Percentiles rank a stretch among this genome's conserved stretches.
phyloP scores from a whole-genome alignment of 257 asterid genomes.

The Nicotiana benthamiana region DNA sequence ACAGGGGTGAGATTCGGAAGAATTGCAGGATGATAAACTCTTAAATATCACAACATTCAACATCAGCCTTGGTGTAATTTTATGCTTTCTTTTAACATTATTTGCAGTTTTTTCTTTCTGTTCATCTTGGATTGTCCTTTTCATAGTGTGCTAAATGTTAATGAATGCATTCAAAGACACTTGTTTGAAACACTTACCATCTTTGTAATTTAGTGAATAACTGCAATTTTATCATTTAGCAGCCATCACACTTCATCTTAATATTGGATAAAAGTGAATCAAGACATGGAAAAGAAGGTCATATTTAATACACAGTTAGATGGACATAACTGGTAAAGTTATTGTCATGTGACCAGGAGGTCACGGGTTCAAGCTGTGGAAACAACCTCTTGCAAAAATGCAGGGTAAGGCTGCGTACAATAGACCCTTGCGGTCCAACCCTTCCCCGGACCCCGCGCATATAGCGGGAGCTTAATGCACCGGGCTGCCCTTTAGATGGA shows the following conservation, averaged over 20 bases:
- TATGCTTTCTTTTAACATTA: background rate
- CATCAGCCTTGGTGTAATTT: background rate
- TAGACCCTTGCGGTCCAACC: too few relatives aligned
- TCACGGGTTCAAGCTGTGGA: too few relatives aligned
- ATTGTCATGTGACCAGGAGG: too few relatives aligned
- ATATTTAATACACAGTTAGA: background rate
- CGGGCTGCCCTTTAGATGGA: background rate
- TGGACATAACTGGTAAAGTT: background rate
- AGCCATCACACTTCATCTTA: background rate
- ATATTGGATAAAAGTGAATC: background rate
- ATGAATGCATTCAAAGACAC: background rate
- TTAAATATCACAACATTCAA: background rate
- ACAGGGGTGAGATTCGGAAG: conserved; percentile 60
- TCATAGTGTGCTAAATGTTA: background rate
- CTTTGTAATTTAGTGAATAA: background rate
- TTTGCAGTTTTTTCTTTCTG: background rate
- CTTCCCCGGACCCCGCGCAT: too few relatives aligned
- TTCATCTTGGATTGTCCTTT: background rate
- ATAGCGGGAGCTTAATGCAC: too few relatives aligned
- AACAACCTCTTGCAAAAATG: too few relatives aligned
- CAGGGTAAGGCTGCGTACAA: too few relatives aligned
- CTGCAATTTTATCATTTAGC: background rate
- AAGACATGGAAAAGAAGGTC: background rate
- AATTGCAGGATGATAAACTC: conserved; percentile 57
- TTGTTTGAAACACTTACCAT: too few relatives aligned